A percentile compares a stretch with the other conserved stretches of the same genome.
Evolutionary conservation across 2,329 filamentous ascomycete genomes (phyloP).

Genomic region (Endocalyx cinctus): DNA sequence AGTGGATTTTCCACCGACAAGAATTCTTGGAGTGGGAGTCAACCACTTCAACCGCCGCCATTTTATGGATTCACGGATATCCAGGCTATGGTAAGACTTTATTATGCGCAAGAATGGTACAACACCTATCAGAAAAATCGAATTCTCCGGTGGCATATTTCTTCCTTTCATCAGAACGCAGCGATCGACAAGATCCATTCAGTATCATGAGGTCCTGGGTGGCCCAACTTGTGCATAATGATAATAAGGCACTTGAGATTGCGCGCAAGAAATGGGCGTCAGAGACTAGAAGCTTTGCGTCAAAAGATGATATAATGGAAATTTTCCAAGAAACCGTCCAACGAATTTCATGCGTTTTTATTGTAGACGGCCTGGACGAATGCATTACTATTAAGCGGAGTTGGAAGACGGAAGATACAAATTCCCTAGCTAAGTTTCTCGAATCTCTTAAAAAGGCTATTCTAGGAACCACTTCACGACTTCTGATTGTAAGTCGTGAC

Average conservation of each 20-base stretch:
- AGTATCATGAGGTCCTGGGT: slow-evolving; percentile 27
- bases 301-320: slow-evolving; percentile 8
- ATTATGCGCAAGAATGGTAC: slow-evolving; percentile 23
- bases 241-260: slow-evolving; percentile 10
- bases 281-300: slow-evolving; percentile 7
- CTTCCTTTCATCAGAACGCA: slow-evolving; percentile 28
- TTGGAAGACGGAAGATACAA: not conserved
- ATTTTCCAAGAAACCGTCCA: slow-evolving; percentile 14
- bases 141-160: slow-evolving; percentile 18
- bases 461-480: slow-evolving; percentile 4
- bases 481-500: slow-evolving; percentile 24
- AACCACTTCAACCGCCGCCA: slow-evolving; percentile 1
- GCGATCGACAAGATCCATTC: slow-evolving; percentile 21
- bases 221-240: slow-evolving; percentile 11
- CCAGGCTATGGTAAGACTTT: slow-evolving; percentile 31
- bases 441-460: slow-evolving; percentile 4
- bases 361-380: slow-evolving; percentile 32
- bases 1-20: slow-evolving; percentile 19
- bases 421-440: slow-evolving; percentile 14
- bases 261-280: slow-evolving; percentile 3
- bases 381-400: slow-evolving; percentile 12
- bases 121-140: slow-evolving; percentile 10
- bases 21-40: slow-evolving; percentile 16
- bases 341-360: slow-evolving; percentile 12
- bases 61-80: slow-evolving; percentile 29